Conservation (phyloP, 345 rosid species). For the Aquilaria sinensis region DNA sequence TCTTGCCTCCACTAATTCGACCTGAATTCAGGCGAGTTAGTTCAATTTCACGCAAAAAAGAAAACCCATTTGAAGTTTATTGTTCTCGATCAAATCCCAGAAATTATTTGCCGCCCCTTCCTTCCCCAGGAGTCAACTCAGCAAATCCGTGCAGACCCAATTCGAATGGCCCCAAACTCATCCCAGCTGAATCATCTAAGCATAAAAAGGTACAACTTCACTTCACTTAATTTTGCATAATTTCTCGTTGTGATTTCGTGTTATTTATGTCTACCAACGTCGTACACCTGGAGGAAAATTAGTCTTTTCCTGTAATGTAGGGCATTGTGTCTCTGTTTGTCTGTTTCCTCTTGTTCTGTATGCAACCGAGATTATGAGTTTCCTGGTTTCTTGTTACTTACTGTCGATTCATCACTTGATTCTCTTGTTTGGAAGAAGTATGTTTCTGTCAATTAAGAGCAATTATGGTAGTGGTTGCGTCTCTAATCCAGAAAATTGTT, state of each 20-base stretch:
- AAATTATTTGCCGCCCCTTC: slow-evolving; percentile 12
- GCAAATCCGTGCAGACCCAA: slow-evolving; percentile 25
- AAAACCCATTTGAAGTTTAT: slow-evolving; percentile 17
- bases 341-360: too few relatives aligned
- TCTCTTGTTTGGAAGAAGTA: too few relatives aligned
- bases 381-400: too few relatives aligned
- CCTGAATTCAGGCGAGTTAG: slow-evolving; percentile 36
- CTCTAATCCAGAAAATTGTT: too few relatives aligned
- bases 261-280: neutral
- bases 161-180: slow-evolving; percentile 25
- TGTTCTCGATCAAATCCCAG: slow-evolving; percentile 11
- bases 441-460: too few relatives aligned
- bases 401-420: too few relatives aligned
- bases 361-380: too few relatives aligned
- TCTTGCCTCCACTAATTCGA: slow-evolving; percentile 13
- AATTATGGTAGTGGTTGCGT: too few relatives aligned
- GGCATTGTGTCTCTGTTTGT: neutral
- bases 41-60: slow-evolving; percentile 33
- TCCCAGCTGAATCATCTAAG: slow-evolving; percentile 23
- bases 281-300: neutral
- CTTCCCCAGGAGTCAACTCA: slow-evolving; percentile 22
- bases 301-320: neutral
- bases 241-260: neutral
- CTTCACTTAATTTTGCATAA: neutral
- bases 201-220: slow-evolving; percentile 43